phyloP scores from a whole-genome alignment of 345 rosid species.

The Populus euphratica region DNA sequence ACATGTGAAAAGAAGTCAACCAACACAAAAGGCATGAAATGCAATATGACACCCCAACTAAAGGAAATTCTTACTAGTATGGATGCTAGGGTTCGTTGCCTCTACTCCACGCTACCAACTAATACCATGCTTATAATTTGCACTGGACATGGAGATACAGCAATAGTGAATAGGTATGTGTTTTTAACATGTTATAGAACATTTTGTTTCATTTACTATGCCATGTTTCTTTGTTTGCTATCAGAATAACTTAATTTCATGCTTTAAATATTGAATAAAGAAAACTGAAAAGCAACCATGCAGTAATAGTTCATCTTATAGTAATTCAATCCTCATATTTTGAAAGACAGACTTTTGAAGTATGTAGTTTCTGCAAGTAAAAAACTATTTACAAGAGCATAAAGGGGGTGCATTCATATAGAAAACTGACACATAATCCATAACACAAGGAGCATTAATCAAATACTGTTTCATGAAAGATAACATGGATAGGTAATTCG shows the following conservation, averaged over 20 bases:
- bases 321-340: neutral
- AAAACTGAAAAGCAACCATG: neutral
- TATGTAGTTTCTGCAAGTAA: neutral
- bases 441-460: neutral
- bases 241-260: neutral
- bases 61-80: slow-evolving; percentile 56
- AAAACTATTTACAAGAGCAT: neutral
- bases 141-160: slow-evolving; percentile 96
- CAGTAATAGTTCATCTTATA: neutral
- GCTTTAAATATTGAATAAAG: neutral
- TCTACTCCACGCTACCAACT: slow-evolving; percentile 58
- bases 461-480: neutral
- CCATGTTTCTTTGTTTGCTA: neutral
- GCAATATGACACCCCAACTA: slow-evolving; percentile 45
- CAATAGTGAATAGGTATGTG: slow-evolving; percentile 68
- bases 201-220: neutral
- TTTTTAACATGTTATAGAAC: neutral
- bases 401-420: neutral
- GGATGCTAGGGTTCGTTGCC: slow-evolving; percentile 49
- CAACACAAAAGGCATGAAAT: slow-evolving; percentile 40
- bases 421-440: neutral
- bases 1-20: slow-evolving; percentile 56
- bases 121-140: slow-evolving; percentile 86
- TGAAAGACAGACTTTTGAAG: neutral
- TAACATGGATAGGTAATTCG: neutral